Evolutionary conservation across 441 rosid genomes (phyloP), one percentile per base, ranked within the genome.

Genomic region (Codiaeum variegatum): DNA sequence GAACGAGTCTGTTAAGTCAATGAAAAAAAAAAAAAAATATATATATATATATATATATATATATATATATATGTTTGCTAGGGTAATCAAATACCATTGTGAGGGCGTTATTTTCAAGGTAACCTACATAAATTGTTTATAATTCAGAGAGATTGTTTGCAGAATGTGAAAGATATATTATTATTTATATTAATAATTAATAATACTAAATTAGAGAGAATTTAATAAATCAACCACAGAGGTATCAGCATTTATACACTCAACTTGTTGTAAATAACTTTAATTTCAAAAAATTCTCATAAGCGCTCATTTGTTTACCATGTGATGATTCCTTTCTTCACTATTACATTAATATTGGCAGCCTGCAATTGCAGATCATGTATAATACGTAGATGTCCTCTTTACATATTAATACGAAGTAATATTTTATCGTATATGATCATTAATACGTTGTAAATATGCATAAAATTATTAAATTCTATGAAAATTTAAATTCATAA

Each of bases 91-190:
- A 58, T n/a, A 60, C 42, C 13, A 61, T 19, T 3, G 24, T 24
- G n/a, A 64, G 19, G 15, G 52, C 31, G 42, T 64, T 40, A 40
- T 21, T 64, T 64, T 64, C 51, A 64, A 64, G 52, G 52, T 12
- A 5, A 6, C 21, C 31, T 16, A 60, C n/a, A 3, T 19, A 4
- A 2, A 16, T 0, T 0, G 3, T 23, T 2, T 13, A 40, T 12
- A 32, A 42, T 65, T 42, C 19, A 9, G 19, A 63, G 46, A 42
- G 18, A 10, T 42, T 51, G 6, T 13, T 62, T 58, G 13, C 13
- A 62, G 18, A 9, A 62, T 15, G 7, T 51, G 11, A 21, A 32
- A 28, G 9, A 28, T 28, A 58, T 55, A 58, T 55, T 6, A 55
- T 55, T 29, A 40, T 32, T 15, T 16, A 60, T 16, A 31, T 15